Base-by-base conservation (phyloP, 192 early-diverging fungal genomes). In the Chytriomyces confervae region DNA sequence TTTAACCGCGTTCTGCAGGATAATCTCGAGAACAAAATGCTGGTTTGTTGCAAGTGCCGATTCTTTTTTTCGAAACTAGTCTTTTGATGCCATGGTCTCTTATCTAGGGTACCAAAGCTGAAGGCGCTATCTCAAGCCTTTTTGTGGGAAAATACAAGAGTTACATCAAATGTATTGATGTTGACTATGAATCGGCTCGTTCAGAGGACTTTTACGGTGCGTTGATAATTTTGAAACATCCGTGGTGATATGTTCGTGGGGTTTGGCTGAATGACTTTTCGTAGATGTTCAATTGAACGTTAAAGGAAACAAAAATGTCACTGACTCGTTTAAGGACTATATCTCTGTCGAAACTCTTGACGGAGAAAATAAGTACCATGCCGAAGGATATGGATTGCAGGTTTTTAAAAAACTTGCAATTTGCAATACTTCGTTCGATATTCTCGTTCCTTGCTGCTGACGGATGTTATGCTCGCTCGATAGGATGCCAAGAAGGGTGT, bases 131-230 rank as follows among this genome's bases (percentile, higher is more conserved):
- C 60, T 86, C 90, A 10, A 89, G 89, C 49, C 85, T 99, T n/a
- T 99, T 99, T 89, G 92, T 92, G 44, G 97, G 97, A 23, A 97
- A 93, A 80, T 97, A 96, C 93, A 98, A 98, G 88, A 95, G 93
- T 82, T 99, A 94, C 81, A 93, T 98, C 75, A 94, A 93, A 82
- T 98, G 98, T 67, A 91, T 98, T 78, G 89, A 97, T 69, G 95
- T 99, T 8, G 91, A 94, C 67, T 99, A 92, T 80, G 96, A 98
- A 83, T 97, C 95, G 48, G 95, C 95, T 69, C 87, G 98, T 43
- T 87, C 92, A 24, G 96, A 99, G 79, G 93, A 96, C 85, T 98
- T 91, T 84, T 98, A 98, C 85, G 78, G 76, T 77, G 70, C 13
- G 8, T 78, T 92, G 96, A 84, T 97, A 89, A 1, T 84, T 97